A percentile compares a stretch with the other conserved stretches of the same genome.
Evolutionary conservation across 176 grass and related monocot species (phyloP).

Genomic region (Panicum miliaceum): DNA sequence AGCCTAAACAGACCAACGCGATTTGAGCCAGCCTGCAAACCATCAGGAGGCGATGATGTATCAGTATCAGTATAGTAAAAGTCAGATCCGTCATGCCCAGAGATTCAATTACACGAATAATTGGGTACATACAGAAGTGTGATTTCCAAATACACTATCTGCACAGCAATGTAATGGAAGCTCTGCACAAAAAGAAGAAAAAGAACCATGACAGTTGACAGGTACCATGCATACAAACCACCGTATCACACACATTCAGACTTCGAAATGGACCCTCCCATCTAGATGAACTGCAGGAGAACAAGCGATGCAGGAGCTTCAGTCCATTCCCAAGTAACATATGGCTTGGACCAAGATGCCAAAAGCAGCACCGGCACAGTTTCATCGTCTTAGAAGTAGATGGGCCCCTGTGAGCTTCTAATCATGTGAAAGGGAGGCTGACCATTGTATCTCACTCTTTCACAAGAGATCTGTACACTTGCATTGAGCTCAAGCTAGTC

Average conservation of each 20-base stretch:
- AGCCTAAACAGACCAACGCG: neutral
- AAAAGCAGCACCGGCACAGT: neutral
- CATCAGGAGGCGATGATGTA: neutral
- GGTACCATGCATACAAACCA: neutral
- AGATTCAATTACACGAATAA: slow-evolving; percentile 46
- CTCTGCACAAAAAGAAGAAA: slow-evolving; percentile 43
- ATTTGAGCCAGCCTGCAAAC: neutral
- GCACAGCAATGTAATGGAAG: slow-evolving; percentile 44
- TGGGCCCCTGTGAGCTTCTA: slow-evolving; percentile 14
- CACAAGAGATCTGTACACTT: slow-evolving; percentile 38
- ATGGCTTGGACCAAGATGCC: neutral
- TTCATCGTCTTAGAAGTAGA: slow-evolving; percentile 37
- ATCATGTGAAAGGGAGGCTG: slow-evolving; percentile 21
- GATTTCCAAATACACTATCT: slow-evolving; percentile 46
- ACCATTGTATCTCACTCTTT: slow-evolving; percentile 21
- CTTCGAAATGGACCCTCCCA: neutral
- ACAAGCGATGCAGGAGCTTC: neutral
- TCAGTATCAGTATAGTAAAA: neutral
- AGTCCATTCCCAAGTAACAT: neutral
- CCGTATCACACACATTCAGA: slow-evolving; percentile 15
- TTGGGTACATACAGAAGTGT: slow-evolving; percentile 50
- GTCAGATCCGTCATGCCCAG: neutral
- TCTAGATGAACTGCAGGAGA: slow-evolving; percentile 20
- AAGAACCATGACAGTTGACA: neutral
- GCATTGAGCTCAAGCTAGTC: slow-evolving; percentile 43